Base-by-base conservation (phyloP, 176 grass and related monocot species). In the Avena sativa region DNA sequence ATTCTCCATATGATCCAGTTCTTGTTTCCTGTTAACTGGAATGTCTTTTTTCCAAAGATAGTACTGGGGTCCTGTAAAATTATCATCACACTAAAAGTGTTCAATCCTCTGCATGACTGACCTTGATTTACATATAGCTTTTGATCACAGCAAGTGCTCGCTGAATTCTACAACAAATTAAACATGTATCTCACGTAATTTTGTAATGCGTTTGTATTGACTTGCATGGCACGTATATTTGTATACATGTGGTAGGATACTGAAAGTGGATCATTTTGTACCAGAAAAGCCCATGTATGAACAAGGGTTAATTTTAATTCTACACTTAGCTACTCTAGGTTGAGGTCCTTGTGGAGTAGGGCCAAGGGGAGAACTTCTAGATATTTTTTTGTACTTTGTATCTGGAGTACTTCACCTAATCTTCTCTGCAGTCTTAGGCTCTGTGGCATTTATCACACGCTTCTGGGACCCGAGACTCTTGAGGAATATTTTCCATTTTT, bases 31-130 rank as follows among this genome's bases (percentile, higher is more conserved):
- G 30, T 80, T 38, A 59, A 73, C 9, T 74, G 12, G 14, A 36
- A 36, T 73, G 40, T 26, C 81, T 9, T 5, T 21, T 23, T 38
- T 58, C 28, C 9, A 20, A 36, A 25, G 9, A 53, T 59, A 48
- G 47, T 79, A 36, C 20, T 44, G 17, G 56, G 30, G 57, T 83
- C 38, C 38, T 67, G 20, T 82, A 78, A 83, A 62, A 48, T 20
- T 87, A 11, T 70, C 62, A 46, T 88, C 17, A 85, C n/a, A 43
- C 59, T 70, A 78, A 10, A 56, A 47, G 7, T 59, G 67, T 76
- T 17, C 44, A 70, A 58, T 50, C 15, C 5, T 64, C 21, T 81
- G 36, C 30, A 66, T 80, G 12, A 25, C 12, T 74, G 87, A 2
- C 7, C 47, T 34, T 84, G 20, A 56, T 15, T 80, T 30, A 9